Evolutionary conservation across 129 eudicot genomes (phyloP).

Genomic region (Gnaphalium uliginosum): DNA sequence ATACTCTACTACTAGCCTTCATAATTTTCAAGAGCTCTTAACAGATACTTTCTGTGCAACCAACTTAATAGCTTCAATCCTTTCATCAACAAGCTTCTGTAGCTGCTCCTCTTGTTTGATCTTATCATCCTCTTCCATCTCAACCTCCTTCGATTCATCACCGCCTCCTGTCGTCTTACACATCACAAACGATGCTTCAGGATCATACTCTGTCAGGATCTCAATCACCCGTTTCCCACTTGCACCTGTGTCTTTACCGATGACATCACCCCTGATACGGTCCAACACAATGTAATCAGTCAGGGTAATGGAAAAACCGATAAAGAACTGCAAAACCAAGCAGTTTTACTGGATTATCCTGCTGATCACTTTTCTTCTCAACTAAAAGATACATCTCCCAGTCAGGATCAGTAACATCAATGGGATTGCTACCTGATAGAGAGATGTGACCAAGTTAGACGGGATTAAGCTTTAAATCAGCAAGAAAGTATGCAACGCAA

Average conservation of each 20-base stretch:
- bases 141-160: slow-evolving; percentile 42
- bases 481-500: slow-evolving; percentile 5
- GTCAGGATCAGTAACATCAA: slow-evolving; percentile 86
- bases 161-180: slow-evolving; percentile 52
- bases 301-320: slow-evolving; percentile 80
- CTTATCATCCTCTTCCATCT: slow-evolving; percentile 52
- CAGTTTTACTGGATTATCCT: slow-evolving; percentile 40
- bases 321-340: slow-evolving; percentile 94
- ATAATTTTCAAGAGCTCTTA: slow-evolving; percentile 24
- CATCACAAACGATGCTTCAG: slow-evolving; percentile 79
- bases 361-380: slow-evolving; percentile 44
- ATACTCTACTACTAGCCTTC: neutral
- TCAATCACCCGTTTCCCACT: slow-evolving; percentile 66
- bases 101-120: slow-evolving; percentile 65
- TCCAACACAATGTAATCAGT: slow-evolving; percentile 53
- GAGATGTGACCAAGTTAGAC: neutral
- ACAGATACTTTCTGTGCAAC: slow-evolving; percentile 59
- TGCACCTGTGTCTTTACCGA: slow-evolving; percentile 70
- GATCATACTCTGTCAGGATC: slow-evolving; percentile 61
- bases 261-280: slow-evolving; percentile 61
- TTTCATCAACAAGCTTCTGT: slow-evolving; percentile 67
- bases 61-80: slow-evolving; percentile 62
- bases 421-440: slow-evolving; percentile 93
- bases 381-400: slow-evolving; percentile 81
- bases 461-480: neutral